Percentiles rank a stretch among this genome's conserved stretches.
Evolutionary conservation across 2,329 filamentous ascomycete species (phyloP).

Genomic region (Cercospora sp.): DNA sequence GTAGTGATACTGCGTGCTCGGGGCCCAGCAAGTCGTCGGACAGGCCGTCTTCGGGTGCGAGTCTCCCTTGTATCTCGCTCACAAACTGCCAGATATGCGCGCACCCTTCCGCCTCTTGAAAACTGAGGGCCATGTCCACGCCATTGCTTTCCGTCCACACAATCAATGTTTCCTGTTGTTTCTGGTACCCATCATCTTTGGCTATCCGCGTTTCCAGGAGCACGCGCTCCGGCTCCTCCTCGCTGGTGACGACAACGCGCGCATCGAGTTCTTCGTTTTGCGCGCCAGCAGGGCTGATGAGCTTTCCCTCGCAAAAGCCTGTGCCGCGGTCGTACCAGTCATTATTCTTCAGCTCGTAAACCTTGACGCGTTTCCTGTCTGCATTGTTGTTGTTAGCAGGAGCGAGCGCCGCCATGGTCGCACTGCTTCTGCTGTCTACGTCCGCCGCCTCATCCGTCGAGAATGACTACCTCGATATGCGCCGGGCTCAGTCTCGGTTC

Average conservation of each 20-base stretch:
- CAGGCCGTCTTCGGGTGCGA: constrained; percentile 73
- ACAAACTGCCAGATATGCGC: constrained; percentile 95
- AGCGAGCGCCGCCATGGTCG: constrained; percentile 34
- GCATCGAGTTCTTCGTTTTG: constrained; percentile 67
- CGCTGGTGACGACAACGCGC: constrained; percentile 85
- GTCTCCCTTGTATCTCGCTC: constrained; percentile 75
- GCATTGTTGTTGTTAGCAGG: constrained; percentile 45
- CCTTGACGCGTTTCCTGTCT: constrained; percentile 76
- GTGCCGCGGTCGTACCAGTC: constrained; percentile 99
- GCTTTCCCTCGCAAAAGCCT: constrained; percentile 83
- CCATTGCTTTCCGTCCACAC: constrained; percentile 94
- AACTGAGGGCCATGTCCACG: constrained; percentile 95
- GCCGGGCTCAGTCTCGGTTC: constrained; percentile 11
- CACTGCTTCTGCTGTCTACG: constrained; percentile 24
- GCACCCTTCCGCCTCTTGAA: constrained; percentile 95
- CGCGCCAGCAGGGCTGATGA: constrained; percentile 52
- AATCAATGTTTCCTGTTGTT: constrained; percentile 98
- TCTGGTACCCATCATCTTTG: constrained; percentile 95
- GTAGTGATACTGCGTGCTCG: constrained; percentile 70
- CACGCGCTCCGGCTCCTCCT: constrained; percentile 81
- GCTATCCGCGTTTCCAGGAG: constrained; percentile 86
- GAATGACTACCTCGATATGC: constrained; percentile 21
- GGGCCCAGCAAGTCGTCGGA: constrained; percentile 84
- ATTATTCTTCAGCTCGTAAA: constrained; percentile 97
- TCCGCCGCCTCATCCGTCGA: constrained; percentile 28